A percentile compares a stretch with the other conserved stretches of the same genome.
phyloP scores from a whole-genome alignment of 148 eudicot species.

The Drosera capensis region DNA sequence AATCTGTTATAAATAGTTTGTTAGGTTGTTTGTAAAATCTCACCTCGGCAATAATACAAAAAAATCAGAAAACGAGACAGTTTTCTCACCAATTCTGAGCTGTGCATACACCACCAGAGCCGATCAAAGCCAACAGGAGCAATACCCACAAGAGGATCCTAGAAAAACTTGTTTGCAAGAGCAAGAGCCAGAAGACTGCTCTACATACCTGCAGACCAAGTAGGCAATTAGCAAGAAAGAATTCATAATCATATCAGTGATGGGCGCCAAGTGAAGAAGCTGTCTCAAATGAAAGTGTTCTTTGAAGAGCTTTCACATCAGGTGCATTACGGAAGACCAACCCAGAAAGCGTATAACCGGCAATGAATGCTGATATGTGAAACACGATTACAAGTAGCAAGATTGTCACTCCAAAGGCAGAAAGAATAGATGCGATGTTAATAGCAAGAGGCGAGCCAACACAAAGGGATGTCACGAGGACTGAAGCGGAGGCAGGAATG shows the following conservation, averaged over 20 bases:
- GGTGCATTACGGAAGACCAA: conserved; percentile 35
- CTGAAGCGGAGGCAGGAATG: conserved; percentile 82
- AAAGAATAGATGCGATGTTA: conserved; percentile 66
- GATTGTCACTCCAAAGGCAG: conserved; percentile 68
- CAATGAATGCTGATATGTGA: conserved; percentile 68
- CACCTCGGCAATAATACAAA: too few species aligned
- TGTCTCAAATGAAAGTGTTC: conserved; percentile 89
- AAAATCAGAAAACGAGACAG: too few species aligned
- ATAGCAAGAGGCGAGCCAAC: conserved; percentile 96
- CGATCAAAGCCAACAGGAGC: too few species aligned
- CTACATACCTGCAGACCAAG: conserved; percentile 55
- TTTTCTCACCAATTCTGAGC: too few species aligned
- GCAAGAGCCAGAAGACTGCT: conserved; percentile 94
- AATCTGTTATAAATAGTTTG: too few species aligned
- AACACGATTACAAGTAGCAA: conserved; percentile 54
- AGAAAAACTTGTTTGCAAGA: conserved; percentile 73
- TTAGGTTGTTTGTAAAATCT: too few species aligned
- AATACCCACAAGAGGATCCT: conserved; percentile 79
- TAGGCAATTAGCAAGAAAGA: not conserved
- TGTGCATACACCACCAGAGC: too few species aligned
- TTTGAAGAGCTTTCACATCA: conserved; percentile 84
- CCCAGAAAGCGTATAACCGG: conserved; percentile 62
- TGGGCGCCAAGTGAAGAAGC: conserved; percentile 17
- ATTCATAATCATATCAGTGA: too few species aligned
- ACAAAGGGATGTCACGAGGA: conserved; percentile 82